Evolutionary conservation across 345 rosid genomes (phyloP).

Genomic region (Trapa bicornis): DNA sequence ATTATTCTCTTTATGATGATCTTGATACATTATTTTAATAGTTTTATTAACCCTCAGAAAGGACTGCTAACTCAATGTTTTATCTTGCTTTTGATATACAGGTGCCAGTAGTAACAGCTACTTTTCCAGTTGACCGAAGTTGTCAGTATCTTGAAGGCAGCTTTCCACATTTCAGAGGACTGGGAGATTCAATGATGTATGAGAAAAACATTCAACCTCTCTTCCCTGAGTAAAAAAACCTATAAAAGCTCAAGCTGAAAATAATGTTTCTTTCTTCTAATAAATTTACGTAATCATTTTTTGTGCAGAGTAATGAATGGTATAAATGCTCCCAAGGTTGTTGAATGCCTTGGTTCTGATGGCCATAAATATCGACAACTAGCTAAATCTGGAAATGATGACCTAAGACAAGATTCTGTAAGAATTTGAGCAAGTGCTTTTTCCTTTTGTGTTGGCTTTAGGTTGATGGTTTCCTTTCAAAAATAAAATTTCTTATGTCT

Average conservation of each 20-base stretch:
- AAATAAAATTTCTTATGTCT: neutral
- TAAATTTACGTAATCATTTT: conserved; percentile 12
- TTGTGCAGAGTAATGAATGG: conserved; percentile 81
- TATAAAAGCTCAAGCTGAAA: neutral
- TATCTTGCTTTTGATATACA: conserved; percentile 11
- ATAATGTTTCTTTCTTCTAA: neutral
- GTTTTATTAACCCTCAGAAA: neutral
- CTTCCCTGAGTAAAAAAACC: neutral
- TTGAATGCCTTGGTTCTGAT: conserved; percentile 91
- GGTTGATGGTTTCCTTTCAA: neutral
- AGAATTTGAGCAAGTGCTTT: conserved; percentile 16
- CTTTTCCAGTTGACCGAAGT: conserved; percentile 57
- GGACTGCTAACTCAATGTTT: neutral
- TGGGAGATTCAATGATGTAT: conserved; percentile 68
- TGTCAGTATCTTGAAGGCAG: conserved; percentile 75
- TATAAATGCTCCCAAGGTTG: conserved; percentile 90
- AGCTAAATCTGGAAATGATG: conserved; percentile 97
- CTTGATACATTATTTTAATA: neutral
- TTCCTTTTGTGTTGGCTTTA: neutral
- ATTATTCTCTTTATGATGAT: neutral
- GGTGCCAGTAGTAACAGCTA: conserved; percentile 96
- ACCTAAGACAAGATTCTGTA: conserved; percentile 98
- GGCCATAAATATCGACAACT: conserved; percentile 79
- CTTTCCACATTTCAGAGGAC: conserved; percentile 72
- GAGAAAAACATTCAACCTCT: conserved; percentile 14